These are phyloP conservation scores for Phaeosphaeriaceae sp. DNA, from an alignment of 2,329 filamentous ascomycete genomes.

Conservation along the genomic window DNA sequence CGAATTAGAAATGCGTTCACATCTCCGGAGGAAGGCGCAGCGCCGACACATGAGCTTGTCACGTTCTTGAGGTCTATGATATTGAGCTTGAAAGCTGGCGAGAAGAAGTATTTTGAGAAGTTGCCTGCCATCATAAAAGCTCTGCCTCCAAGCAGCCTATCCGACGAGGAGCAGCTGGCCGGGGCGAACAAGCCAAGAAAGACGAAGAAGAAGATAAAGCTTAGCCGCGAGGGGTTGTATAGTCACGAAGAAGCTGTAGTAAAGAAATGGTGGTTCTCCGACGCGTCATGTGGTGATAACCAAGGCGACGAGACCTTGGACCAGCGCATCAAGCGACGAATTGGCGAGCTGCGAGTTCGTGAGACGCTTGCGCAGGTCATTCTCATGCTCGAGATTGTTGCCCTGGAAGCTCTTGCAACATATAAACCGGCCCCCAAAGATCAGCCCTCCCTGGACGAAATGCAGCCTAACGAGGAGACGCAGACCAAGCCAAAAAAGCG, in stretches of 20 bases:
- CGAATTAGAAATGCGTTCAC: constrained; percentile 75
- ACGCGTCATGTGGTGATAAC: constrained; percentile 47
- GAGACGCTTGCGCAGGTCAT: constrained; percentile 85
- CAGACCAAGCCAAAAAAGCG: constrained; percentile 44
- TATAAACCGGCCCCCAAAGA: constrained; percentile 40
- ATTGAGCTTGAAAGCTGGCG: constrained; percentile 71
- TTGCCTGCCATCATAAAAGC: constrained; percentile 70
- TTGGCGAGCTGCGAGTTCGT: constrained; percentile 72
- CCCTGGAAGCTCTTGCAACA: constrained; percentile 63
- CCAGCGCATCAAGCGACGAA: constrained; percentile 66
- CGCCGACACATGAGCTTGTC: constrained; percentile 69
- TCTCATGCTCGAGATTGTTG: constrained; percentile 76
- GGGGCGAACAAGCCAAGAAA: constrained; percentile 47
- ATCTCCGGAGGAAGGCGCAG: constrained; percentile 65
- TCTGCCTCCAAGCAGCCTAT: constrained; percentile 52
- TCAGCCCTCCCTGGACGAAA: constrained; percentile 20
- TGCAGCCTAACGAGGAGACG: constrained; percentile 18
- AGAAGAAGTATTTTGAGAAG: constrained; percentile 81
- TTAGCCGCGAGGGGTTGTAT: constrained; percentile 74
- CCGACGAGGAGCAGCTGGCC: constrained; percentile 51
- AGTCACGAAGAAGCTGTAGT: constrained; percentile 70
- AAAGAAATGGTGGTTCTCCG: constrained; percentile 71
- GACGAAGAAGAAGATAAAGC: constrained; percentile 57
- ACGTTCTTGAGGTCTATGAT: constrained; percentile 73
- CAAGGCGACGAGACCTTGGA: constrained; percentile 45